phyloP scores from a whole-genome alignment of 78 protist species.

The Tieghemostelium lacteum region DNA sequence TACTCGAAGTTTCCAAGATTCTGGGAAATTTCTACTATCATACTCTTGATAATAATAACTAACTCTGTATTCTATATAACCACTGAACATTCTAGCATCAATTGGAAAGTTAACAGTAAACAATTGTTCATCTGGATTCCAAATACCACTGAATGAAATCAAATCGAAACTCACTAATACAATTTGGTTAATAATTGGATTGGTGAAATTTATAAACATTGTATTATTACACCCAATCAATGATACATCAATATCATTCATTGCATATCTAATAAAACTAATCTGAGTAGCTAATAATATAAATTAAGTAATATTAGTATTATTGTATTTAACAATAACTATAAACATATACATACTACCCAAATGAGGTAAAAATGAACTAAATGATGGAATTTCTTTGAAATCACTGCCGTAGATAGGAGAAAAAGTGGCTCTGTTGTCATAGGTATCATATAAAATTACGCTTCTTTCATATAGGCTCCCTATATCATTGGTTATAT shows the following conservation, averaged over 20 bases:
- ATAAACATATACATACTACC: too few relatives aligned
- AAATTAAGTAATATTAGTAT: neutral
- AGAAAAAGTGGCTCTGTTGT: neutral
- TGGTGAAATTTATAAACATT: neutral
- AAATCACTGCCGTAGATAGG: neutral
- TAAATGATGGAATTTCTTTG: neutral
- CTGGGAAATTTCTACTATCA: neutral
- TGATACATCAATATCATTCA: neutral
- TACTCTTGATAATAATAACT: neutral
- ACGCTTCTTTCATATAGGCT: neutral
- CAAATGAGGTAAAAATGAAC: too few relatives aligned
- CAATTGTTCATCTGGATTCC: neutral
- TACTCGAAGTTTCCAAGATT: neutral
- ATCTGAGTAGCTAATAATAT: neutral
- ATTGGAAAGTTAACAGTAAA: neutral
- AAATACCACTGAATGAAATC: neutral
- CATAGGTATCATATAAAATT: neutral
- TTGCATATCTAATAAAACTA: neutral
- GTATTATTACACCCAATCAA: neutral
- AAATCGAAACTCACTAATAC: neutral
- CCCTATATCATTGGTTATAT: neutral
- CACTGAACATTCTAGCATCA: conserved; percentile 1
- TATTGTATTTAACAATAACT: neutral
- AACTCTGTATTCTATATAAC: neutral
- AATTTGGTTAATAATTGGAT: neutral